Conservation (phyloP, 2,329 filamentous ascomycete species). For the Paramyrothecium sp. region DNA sequence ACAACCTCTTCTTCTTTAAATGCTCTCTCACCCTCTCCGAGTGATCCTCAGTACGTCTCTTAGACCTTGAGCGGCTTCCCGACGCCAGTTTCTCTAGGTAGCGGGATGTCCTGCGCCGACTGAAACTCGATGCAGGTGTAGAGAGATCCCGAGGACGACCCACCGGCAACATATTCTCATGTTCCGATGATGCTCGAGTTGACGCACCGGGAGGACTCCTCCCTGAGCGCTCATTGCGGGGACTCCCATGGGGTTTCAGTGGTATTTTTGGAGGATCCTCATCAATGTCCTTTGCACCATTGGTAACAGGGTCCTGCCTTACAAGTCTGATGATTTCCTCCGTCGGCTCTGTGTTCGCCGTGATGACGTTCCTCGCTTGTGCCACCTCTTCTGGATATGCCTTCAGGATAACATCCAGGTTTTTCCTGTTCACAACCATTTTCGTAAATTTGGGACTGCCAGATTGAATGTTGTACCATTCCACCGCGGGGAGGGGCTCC, state of each 20-base stretch:
- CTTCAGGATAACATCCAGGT: conserved; percentile 30
- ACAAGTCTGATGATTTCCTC: background rate
- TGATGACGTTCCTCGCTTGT: conserved; percentile 13
- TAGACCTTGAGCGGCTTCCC: conserved; percentile 8
- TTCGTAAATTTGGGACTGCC: conserved; percentile 25
- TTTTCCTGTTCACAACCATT: conserved; percentile 32
- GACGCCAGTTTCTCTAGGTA: conserved; percentile 18
- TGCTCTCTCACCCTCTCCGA: conserved; percentile 21
- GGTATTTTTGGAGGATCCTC: background rate
- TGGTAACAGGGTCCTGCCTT: background rate
- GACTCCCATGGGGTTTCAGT: too few species aligned
- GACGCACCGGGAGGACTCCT: background rate
- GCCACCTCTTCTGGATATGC: conserved; percentile 31
- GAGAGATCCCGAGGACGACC: conserved; percentile 13
- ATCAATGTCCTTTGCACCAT: conserved; percentile 16
- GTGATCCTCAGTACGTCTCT: conserved; percentile 16
- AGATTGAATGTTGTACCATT: conserved; percentile 37
- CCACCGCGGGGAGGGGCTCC: conserved; percentile 32
- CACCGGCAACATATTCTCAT: conserved; percentile 11
- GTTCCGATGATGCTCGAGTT: conserved; percentile 13
- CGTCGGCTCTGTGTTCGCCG: background rate
- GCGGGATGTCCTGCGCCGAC: conserved; percentile 15
- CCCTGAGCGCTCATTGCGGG: too few species aligned
- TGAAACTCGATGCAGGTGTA: conserved; percentile 10
- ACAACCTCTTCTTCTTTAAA: conserved; percentile 20